These are phyloP conservation scores for Geranium brycei DNA, from an alignment of 345 rosid genomes.

Conservation along the genomic window DNA sequence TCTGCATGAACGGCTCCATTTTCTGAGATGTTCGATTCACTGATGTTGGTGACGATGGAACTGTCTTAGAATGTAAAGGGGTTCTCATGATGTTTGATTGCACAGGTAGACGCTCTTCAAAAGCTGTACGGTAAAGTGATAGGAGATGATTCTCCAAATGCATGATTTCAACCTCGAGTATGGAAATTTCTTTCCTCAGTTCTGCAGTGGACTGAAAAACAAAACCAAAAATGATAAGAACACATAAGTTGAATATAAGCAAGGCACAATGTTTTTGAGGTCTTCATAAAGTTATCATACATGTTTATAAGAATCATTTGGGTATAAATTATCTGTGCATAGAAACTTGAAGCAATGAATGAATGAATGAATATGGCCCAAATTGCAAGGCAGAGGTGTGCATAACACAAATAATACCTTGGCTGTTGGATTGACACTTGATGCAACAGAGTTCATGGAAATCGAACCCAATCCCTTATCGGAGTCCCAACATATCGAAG, in stretches of 20 bases:
- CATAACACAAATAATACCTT: conserved; percentile 25
- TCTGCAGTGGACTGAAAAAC: conserved; percentile 43
- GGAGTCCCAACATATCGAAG: conserved; percentile 20
- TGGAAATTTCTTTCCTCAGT: conserved; percentile 53
- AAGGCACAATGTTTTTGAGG: neutral
- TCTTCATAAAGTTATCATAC: too few species aligned
- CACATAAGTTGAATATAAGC: neutral
- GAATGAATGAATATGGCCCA: neutral
- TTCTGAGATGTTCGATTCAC: conserved; percentile 16
- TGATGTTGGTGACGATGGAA: conserved; percentile 15
- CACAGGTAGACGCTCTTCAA: conserved; percentile 32
- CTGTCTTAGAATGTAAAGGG: conserved; percentile 13
- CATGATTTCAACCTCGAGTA: conserved; percentile 55
- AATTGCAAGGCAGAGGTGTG: neutral
- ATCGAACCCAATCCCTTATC: conserved; percentile 11
- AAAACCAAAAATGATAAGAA: neutral
- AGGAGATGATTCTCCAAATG: conserved; percentile 55
- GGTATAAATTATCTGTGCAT: too few species aligned
- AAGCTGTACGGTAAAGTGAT: conserved; percentile 60
- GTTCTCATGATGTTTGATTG: conserved; percentile 18
- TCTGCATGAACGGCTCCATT: conserved; percentile 18
- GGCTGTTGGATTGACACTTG: conserved; percentile 14
- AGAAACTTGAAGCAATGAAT: neutral
- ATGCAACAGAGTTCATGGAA: conserved; percentile 20
- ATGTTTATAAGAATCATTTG: too few species aligned